Base-by-base conservation (phyloP, 192 early-diverging fungal species). In the Coemansia sp. region DNA sequence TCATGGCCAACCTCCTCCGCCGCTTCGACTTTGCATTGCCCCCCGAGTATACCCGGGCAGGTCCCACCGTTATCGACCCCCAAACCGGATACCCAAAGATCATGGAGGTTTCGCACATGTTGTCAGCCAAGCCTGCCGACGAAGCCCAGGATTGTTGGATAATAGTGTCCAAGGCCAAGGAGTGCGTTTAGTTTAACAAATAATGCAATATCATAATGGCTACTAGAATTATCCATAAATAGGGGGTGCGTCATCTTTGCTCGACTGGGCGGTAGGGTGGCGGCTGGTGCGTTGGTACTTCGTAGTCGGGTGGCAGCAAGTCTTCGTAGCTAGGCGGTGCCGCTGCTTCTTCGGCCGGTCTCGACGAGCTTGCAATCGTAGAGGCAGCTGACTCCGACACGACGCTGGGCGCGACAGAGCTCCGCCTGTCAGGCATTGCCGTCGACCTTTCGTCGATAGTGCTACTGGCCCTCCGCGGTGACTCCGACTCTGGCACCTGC, bases 261-360 rank as follows among this genome's bases (percentile, higher is more conserved):
- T 57, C 46, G 1, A 53, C 27, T 5, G 56, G 36, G 0, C 46
- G 53, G 33, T 71, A 71, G 5, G 67, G 67, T 4, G 67, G 67
- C 0, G 67, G 67, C 18, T 51, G 51, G 5, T 36, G 25, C 1
- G 29, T 8, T 0, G 53, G 58, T 0, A 54, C 35, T 5, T 68
- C 58, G 14, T 63, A 70, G 1, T 54, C 67, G 0, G 60, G 60
- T 9, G 67, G 67, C 29, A 57, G 21, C 9, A 71, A 5, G 20
- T 71, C 67, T 0, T 71, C 60, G 40, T 71, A 71, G 38, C 38
- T 51, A 8, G 40, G 40, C 40, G 40, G 40, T 27, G 40, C 25
- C 27, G n/a, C n/a, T n/a, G 32, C 12, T n/a, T 1, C 27, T 9
- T 28, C 27, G 27, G 27, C 27, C 5, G 27, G 8, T 28, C n/a